Evolutionary conservation across 148 eudicot species (phyloP), one percentile per base, ranked within the genome.

Genomic region (Polygonum maritimum): DNA sequence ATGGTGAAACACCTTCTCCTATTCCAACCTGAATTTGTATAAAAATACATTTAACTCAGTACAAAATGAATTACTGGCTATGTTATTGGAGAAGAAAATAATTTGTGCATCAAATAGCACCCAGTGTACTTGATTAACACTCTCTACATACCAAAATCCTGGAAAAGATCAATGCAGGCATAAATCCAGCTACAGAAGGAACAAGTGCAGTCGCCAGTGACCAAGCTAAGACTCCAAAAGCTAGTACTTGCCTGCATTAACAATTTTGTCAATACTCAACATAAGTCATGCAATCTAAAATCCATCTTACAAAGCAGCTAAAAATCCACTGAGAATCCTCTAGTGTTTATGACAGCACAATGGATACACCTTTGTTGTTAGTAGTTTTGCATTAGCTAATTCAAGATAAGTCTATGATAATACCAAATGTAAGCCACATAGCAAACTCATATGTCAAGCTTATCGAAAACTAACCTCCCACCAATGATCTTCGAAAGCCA

Each of bases 1-100:
- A 88, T 78, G 99, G 99, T n/a, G 99, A 95, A 80, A 95, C 99
- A 44, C 99, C 99, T 91, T 95, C 99, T 48, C 99, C 99, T 33
- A 95, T 95, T 67, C 99, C 99, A 84, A 95, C 99, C 99, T 95
- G 82, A 55, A 84, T 33, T 78, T 39, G 57, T 39, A 79, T 78
- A 75, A 81, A 36, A 57, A 35, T n/a, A 38, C 31, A 45, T 15
- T 15, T 73, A 10, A 52, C 22, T 77, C 45, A 77, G 14, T 58
- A 76, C 48, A 19, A 63, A 45, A 54, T 22, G 35, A 76, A 58
- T 21, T 11, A 4, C 2, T 60, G 4, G 26, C 15, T 4, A 57
- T 57, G 35, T 52, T 52, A 36, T 54, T 18, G 19, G 13, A 13
- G 36, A 48, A 21, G 9, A 55, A 52, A 79, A 33, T 31, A 55